These are phyloP conservation scores for Yarrowia porcina DNA, from an alignment of 805 yeast genomes.

Conservation along the genomic window DNA sequence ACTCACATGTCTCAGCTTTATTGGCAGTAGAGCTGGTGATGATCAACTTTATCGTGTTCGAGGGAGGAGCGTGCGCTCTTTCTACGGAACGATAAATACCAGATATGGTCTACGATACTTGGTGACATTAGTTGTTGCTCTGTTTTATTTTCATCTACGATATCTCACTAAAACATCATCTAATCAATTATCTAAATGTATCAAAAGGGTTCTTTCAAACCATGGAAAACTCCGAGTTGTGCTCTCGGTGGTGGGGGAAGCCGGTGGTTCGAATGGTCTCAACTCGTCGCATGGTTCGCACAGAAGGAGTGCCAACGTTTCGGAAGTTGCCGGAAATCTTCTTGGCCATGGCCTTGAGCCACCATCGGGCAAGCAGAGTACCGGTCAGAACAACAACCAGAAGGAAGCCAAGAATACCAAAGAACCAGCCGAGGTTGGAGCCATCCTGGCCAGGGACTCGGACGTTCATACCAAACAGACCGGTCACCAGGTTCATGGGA, in stretches of 20 bases:
- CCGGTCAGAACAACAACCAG: slow-evolving; percentile 24
- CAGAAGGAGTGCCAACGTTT: slow-evolving; percentile 22
- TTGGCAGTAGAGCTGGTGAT: neutral
- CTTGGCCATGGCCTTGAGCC: slow-evolving; percentile 26
- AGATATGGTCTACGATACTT: too few relatives aligned
- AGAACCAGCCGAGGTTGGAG: slow-evolving; percentile 57
- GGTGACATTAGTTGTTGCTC: too few relatives aligned
- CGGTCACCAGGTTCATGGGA: slow-evolving; percentile 89
- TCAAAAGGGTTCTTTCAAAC: neutral
- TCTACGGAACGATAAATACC: too few relatives aligned
- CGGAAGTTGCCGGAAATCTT: slow-evolving; percentile 19
- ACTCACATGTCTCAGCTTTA: neutral
- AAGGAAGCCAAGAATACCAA: slow-evolving; percentile 46
- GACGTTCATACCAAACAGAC: slow-evolving; percentile 97
- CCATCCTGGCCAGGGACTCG: slow-evolving; percentile 67
- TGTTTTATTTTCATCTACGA: neutral
- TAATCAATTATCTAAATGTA: slow-evolving; percentile 10
- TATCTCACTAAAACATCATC: neutral
- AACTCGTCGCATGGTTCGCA: slow-evolving; percentile 22
- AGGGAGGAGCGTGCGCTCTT: too few relatives aligned
- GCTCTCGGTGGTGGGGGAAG: slow-evolving; percentile 5
- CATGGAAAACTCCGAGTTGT: slow-evolving; percentile 4
- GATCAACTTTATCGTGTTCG: neutral
- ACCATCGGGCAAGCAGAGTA: slow-evolving; percentile 26
- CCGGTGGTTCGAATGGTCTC: slow-evolving; percentile 24